Evolutionary conservation across 1,284 basidiomycete species (phyloP), one percentile per base, ranked within the genome.

Genomic region (Fistulinella cinereoalba): DNA sequence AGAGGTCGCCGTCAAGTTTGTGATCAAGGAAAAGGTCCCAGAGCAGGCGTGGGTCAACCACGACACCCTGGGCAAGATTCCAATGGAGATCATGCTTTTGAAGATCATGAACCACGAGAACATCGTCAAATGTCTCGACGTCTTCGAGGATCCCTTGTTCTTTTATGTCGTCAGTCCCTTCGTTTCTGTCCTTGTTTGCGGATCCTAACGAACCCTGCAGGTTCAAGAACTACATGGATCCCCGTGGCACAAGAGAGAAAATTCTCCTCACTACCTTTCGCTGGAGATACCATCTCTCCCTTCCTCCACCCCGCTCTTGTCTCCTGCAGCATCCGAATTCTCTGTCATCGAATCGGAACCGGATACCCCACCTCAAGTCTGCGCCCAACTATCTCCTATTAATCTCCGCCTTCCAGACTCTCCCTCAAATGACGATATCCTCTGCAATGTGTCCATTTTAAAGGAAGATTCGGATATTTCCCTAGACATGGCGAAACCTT

Each of bases 1-100:
- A 51, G 88, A 91, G 65, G 92, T 94, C 34, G 93, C 93, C 0
- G 88, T 96, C 68, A 96, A 97, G 70, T 96, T 96, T 65, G 92
- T 97, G 64, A 81, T 86, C 71, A 92, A 91, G 67, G 76, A 80
- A 47, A 90, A 88, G 64, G 83, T 94, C 4, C 87, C 88, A 0
- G 79, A 82, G 13, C 80, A 88, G 60, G 84, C 86, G 21, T 91
- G 89, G 87, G 81, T 85, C 68, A 71, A 83, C 46, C 84, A 90
- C 60, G 75, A 79, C 38, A 61, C 67, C 19, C 64, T 76, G 42
- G 80, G 83, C 23, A 71, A 72, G 49, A 70, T 95, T 21, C 93
- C 93, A 4, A 81, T 84, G 40, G 93, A 97, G 68, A 80, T 90
- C 33, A 79, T 88, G 66, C 73, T 95, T 15, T 75, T 97, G 41